Conservation (phyloP, 345 rosid genomes). For the Geranium rotundifolium region DNA sequence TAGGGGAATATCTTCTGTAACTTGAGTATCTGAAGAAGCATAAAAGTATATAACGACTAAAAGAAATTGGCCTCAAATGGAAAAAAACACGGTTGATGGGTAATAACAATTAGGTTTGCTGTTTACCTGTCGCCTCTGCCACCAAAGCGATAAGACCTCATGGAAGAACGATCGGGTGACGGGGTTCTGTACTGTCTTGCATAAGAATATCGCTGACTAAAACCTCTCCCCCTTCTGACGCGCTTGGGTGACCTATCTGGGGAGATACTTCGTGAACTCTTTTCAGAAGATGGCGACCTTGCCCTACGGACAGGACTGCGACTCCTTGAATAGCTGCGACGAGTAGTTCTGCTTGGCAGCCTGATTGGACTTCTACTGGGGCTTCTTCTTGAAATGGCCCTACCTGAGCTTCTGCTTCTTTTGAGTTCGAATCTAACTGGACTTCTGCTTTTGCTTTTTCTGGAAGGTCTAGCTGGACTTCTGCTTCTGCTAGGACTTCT, state of each 20-base stretch:
- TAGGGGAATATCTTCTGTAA: constrained; percentile 75
- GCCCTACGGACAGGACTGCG: constrained; percentile 36
- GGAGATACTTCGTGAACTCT: constrained; percentile 76
- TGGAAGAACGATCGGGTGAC: constrained; percentile 80
- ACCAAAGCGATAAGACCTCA: constrained; percentile 59
- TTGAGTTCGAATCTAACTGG: constrained; percentile 22
- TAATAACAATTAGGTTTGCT: not conserved
- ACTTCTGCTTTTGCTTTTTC: constrained; percentile 16
- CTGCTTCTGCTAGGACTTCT: constrained; percentile 9
- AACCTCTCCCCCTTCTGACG: constrained; percentile 87
- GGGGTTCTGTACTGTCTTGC: constrained; percentile 85
- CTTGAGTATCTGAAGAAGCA: constrained; percentile 39
- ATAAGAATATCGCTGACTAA: constrained; percentile 77
- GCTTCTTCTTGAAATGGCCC: constrained; percentile 12
- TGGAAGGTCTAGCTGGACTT: constrained; percentile 8
- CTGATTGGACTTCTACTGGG: constrained; percentile 37
- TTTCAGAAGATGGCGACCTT: constrained; percentile 51
- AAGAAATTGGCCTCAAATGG: not conserved
- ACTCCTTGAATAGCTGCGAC: constrained; percentile 53
- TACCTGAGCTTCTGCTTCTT: constrained; percentile 43
- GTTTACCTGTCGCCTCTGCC: constrained; percentile 61
- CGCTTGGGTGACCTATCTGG: constrained; percentile 75
- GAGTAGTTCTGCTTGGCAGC: constrained; percentile 37
- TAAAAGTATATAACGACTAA: not conserved
- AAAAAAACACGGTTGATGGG: not conserved